Percentiles rank a stretch among this genome's conserved stretches.
These are phyloP conservation scores for Candida gorgasii DNA, from an alignment of 805 yeast genomes.

Conservation along the genomic window DNA sequence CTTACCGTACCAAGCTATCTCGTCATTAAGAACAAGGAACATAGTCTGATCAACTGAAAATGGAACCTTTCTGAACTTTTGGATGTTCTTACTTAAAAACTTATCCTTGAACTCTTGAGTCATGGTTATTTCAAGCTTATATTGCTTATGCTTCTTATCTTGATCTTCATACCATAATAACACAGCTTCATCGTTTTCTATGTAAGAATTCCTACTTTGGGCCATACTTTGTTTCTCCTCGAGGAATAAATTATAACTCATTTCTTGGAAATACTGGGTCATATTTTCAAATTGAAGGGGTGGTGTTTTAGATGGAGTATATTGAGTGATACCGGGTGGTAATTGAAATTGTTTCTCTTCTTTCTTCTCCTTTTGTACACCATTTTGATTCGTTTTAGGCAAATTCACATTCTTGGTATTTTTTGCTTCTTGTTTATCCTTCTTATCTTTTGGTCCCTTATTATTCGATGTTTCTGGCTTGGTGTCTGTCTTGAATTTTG, in stretches of 20 bases:
- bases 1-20: constrained; percentile 60
- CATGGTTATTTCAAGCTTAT: constrained; percentile 43
- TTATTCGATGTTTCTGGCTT: no score
- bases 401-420: neutral
- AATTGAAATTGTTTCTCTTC: neutral
- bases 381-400: neutral
- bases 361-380: neutral
- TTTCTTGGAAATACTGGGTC: constrained; percentile 54
- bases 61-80: constrained; percentile 57
- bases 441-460: neutral
- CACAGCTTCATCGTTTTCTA: constrained; percentile 42
- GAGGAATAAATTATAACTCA: constrained; percentile 60
- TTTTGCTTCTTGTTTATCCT: neutral
- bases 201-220: constrained; percentile 37
- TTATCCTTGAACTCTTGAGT: constrained; percentile 51
- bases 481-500: neutral
- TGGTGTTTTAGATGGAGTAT: constrained; percentile 39
- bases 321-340: constrained; percentile 31
- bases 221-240: constrained; percentile 51
- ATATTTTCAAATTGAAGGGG: constrained; percentile 50
- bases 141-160: constrained; percentile 39
- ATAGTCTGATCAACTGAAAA: constrained; percentile 60
- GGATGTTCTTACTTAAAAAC: constrained; percentile 51
- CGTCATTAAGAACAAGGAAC: constrained; percentile 51
- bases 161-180: constrained; percentile 54